A percentile compares a stretch with the other conserved stretches of the same genome.
phyloP scores from a whole-genome alignment of 1,284 basidiomycete species.

The Moniliophthora roreri region DNA sequence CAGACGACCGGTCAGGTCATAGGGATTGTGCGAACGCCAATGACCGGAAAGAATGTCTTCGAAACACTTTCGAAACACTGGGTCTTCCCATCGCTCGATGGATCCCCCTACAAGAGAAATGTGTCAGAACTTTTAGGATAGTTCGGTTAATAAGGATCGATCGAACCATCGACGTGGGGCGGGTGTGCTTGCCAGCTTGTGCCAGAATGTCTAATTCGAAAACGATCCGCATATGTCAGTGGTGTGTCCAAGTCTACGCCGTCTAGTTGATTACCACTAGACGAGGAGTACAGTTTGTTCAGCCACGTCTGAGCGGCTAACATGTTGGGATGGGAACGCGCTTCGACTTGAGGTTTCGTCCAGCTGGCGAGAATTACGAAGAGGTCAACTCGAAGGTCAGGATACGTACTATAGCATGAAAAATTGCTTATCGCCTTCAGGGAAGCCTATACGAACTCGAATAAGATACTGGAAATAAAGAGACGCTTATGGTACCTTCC shows the following conservation, averaged over 20 bases:
- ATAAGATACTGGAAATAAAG: neutral
- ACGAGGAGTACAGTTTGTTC: slow-evolving; percentile 59
- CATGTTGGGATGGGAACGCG: slow-evolving; percentile 75
- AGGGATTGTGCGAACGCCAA: slow-evolving; percentile 75
- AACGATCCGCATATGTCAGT: slow-evolving; percentile 79
- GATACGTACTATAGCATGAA: slow-evolving; percentile 7
- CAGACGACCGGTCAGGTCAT: slow-evolving; percentile 61
- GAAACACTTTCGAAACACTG: slow-evolving; percentile 66
- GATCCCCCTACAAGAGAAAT: slow-evolving; percentile 56
- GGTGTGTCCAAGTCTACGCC: slow-evolving; percentile 69
- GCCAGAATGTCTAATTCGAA: slow-evolving; percentile 81
- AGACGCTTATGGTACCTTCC: slow-evolving; percentile 36
- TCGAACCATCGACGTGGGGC: slow-evolving; percentile 76
- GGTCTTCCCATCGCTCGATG: slow-evolving; percentile 87
- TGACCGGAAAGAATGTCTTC: slow-evolving; percentile 64
- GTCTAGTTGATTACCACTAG: slow-evolving; percentile 31
- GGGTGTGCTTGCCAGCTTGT: slow-evolving; percentile 63
- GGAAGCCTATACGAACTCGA: slow-evolving; percentile 3
- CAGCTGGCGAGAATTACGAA: slow-evolving; percentile 35
- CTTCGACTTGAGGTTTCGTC: slow-evolving; percentile 70
- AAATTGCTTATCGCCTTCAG: slow-evolving; percentile 10
- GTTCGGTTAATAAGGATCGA: neutral
- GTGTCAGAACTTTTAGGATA: slow-evolving; percentile 3
- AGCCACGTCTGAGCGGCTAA: slow-evolving; percentile 60
- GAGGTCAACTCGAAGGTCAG: neutral